phyloP scores from a whole-genome alignment of 257 asterid species.

The Plantago elongata region DNA sequence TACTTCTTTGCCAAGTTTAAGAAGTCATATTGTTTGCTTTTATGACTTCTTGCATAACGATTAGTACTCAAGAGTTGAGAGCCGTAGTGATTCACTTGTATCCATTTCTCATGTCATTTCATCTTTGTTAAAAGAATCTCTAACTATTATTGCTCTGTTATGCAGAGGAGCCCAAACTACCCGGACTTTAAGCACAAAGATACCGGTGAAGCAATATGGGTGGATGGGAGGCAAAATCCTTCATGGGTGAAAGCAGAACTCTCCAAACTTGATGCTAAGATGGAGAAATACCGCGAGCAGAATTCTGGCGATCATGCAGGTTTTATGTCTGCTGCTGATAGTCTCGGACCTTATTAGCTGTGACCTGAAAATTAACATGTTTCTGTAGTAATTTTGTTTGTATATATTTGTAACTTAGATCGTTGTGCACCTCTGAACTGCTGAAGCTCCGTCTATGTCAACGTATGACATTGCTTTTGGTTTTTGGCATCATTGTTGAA shows the following conservation, averaged over 20 bases:
- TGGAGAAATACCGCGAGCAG: constrained; percentile 65
- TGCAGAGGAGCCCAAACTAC: constrained; percentile 83
- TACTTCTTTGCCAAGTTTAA: no score
- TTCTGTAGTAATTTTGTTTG: no score
- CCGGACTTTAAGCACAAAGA: constrained; percentile 99
- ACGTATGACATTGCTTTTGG: no score
- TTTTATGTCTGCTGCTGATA: constrained; percentile 50
- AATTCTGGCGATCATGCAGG: constrained; percentile 36
- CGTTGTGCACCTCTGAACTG: no score
- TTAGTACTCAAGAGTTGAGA: background rate
- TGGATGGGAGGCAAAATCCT: constrained; percentile 79
- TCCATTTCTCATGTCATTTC: background rate
- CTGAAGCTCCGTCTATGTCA: no score
- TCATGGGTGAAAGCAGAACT: constrained; percentile 95
- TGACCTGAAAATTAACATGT: no score
- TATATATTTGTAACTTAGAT: no score
- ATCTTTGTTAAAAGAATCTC: background rate
- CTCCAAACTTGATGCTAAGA: constrained; percentile 64
- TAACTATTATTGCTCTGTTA: constrained; percentile 15
- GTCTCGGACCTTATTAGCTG: constrained; percentile 44
- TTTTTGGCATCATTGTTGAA: no score
- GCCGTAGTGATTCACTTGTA: no score
- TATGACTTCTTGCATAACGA: background rate
- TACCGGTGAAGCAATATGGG: constrained; percentile 92
- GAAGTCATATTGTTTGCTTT: background rate